Evolutionary conservation across 495 filamentous ascomycete species (phyloP).

Genomic region (Jackrogersella multiformis): DNA sequence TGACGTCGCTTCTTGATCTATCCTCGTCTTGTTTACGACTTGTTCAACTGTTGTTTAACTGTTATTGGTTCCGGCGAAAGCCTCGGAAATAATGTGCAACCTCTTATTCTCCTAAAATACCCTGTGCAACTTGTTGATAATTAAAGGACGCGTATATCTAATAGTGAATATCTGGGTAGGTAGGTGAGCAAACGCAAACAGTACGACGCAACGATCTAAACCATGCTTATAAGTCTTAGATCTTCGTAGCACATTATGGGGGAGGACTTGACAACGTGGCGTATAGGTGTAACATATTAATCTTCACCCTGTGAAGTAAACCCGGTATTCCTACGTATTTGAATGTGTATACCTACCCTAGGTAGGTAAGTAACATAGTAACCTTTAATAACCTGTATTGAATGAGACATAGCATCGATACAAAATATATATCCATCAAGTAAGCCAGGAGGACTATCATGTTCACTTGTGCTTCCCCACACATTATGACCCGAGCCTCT

Average conservation of each 20-base stretch:
- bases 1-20: too few relatives aligned
- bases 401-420: too few relatives aligned
- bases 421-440: too few relatives aligned
- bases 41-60: conserved; percentile 5
- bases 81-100: conserved; percentile 1
- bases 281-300: conserved; percentile 1
- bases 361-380: too few relatives aligned
- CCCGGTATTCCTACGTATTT: conserved; percentile 4
- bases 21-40: too few relatives aligned
- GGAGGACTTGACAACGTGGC: conserved; percentile 11
- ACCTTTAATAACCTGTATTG: too few relatives aligned
- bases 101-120: background rate
- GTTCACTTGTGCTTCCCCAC: too few relatives aligned
- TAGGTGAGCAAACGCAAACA: background rate
- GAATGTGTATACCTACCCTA: too few relatives aligned
- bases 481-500: too few relatives aligned
- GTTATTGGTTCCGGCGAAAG: conserved; percentile 2
- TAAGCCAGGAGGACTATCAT: too few relatives aligned
- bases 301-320: background rate
- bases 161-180: background rate
- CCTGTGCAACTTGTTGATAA: background rate
- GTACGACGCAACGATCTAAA: conserved; percentile 18
- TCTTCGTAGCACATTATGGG: conserved; percentile 14
- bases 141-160: background rate
- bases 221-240: conserved; percentile 22